Conservation (phyloP, 2,329 filamentous ascomycete genomes). For the Pseudogymnoascus sp. region DNA sequence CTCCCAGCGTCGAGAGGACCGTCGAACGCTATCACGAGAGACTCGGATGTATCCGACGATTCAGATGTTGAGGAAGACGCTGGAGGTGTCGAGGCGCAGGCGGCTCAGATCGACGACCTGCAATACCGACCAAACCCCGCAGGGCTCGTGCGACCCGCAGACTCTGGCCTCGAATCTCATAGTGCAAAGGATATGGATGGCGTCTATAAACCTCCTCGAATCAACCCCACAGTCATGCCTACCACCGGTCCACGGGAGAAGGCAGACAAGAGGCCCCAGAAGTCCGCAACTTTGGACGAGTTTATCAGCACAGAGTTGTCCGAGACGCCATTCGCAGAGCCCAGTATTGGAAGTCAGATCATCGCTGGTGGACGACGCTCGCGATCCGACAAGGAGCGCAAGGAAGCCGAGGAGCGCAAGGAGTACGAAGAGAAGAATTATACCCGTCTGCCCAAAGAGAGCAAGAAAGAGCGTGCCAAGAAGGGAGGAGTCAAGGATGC, state of each 20-base stretch:
- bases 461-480: conserved; percentile 80
- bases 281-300: conserved; percentile 84
- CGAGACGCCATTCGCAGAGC: conserved; percentile 71
- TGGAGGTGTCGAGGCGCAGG: conserved; percentile 23
- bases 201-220: conserved; percentile 82
- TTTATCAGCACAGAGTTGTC: conserved; percentile 84
- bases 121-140: conserved; percentile 57
- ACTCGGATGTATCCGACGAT: conserved; percentile 32
- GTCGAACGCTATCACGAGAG: conserved; percentile 34
- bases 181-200: conserved; percentile 49
- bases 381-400: conserved; percentile 70
- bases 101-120: conserved; percentile 48
- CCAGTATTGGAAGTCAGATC: conserved; percentile 89
- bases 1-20: conserved; percentile 16
- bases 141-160: conserved; percentile 32
- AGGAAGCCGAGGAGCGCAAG: conserved; percentile 69
- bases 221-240: conserved; percentile 81
- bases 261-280: conserved; percentile 54
- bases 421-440: conserved; percentile 94
- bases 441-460: conserved; percentile 74
- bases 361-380: conserved; percentile 68
- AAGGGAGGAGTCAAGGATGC: conserved; percentile 42
- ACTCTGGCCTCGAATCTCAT: conserved; percentile 20
- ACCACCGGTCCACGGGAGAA: conserved; percentile 45
- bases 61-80: conserved; percentile 23